phyloP scores from a whole-genome alignment of 2,329 filamentous ascomycete genomes.

The Nothopassalora personata region DNA sequence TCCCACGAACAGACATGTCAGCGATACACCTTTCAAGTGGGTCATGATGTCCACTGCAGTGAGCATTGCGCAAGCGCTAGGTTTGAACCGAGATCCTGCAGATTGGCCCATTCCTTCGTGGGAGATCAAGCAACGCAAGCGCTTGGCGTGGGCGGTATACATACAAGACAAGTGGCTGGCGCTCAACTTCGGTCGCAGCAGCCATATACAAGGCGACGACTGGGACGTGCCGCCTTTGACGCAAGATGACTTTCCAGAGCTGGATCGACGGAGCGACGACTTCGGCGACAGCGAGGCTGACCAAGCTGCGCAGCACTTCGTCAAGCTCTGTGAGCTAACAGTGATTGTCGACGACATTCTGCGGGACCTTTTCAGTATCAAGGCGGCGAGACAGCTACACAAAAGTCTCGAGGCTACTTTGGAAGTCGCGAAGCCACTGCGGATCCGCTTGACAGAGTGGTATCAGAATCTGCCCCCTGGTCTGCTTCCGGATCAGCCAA shows the following conservation, averaged over 20 bases:
- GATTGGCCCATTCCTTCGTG: slow-evolving; percentile 58
- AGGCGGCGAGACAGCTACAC: slow-evolving; percentile 39
- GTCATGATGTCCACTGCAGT: slow-evolving; percentile 37
- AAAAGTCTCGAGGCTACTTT: slow-evolving; percentile 39
- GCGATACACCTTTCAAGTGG: slow-evolving; percentile 33
- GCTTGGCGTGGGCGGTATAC: slow-evolving; percentile 60
- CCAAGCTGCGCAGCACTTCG: slow-evolving; percentile 39
- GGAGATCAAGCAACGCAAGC: slow-evolving; percentile 57
- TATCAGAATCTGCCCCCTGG: slow-evolving; percentile 42
- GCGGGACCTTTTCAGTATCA: slow-evolving; percentile 34
- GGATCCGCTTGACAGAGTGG: slow-evolving; percentile 47
- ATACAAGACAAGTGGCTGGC: slow-evolving; percentile 62
- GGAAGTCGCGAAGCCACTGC: slow-evolving; percentile 46
- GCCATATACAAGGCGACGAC: slow-evolving; percentile 49
- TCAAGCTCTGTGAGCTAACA: slow-evolving; percentile 48
- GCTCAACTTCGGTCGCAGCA: slow-evolving; percentile 53
- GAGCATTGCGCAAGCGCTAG: slow-evolving; percentile 54
- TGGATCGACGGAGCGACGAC: slow-evolving; percentile 17
- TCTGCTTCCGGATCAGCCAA: slow-evolving; percentile 15
- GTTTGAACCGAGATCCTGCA: slow-evolving; percentile 57
- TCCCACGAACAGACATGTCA: slow-evolving; percentile 32
- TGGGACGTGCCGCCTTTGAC: slow-evolving; percentile 50
- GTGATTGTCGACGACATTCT: slow-evolving; percentile 50
- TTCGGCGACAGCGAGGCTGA: slow-evolving; percentile 7
- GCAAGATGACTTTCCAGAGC: slow-evolving; percentile 41